phyloP scores from a whole-genome alignment of 345 rosid genomes.

The Alliaria petiolata region DNA sequence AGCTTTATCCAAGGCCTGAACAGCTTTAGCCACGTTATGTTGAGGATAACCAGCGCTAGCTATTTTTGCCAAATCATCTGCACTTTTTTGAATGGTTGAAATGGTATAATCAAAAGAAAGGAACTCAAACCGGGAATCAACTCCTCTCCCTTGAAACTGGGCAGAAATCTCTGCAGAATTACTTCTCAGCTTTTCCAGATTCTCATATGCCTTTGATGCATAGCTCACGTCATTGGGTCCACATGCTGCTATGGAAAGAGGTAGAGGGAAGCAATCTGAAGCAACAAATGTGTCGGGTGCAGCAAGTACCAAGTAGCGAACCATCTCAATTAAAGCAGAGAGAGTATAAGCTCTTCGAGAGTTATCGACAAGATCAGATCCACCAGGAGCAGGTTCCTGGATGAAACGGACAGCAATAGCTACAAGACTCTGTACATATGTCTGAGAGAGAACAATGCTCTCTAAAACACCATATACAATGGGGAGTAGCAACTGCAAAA shows the following conservation, averaged over 20 bases:
- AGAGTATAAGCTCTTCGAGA: slow-evolving; percentile 90
- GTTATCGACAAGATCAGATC: slow-evolving; percentile 93
- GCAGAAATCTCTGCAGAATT: slow-evolving; percentile 45
- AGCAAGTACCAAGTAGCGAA: slow-evolving; percentile 80
- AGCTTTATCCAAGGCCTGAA: slow-evolving; percentile 87
- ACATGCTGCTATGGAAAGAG: slow-evolving; percentile 64
- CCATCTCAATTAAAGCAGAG: slow-evolving; percentile 88
- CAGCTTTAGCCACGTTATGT: slow-evolving; percentile 77
- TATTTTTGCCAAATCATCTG: slow-evolving; percentile 75
- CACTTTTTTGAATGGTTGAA: slow-evolving; percentile 65
- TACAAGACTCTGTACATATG: slow-evolving; percentile 74
- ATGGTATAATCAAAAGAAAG: slow-evolving; percentile 66
- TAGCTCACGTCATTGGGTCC: slow-evolving; percentile 63
- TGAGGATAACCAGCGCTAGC: slow-evolving; percentile 65
- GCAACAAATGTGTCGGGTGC: slow-evolving; percentile 97
- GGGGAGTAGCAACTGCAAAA: slow-evolving; percentile 83
- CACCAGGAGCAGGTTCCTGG: slow-evolving; percentile 83
- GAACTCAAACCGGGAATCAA: slow-evolving; percentile 73
- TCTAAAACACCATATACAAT: slow-evolving; percentile 85
- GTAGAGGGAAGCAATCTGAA: slow-evolving; percentile 92
- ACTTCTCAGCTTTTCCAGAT: slow-evolving; percentile 55
- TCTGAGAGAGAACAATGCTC: slow-evolving; percentile 77
- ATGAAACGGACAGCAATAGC: slow-evolving; percentile 77
- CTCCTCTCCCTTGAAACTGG: slow-evolving; percentile 54
- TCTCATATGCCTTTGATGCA: slow-evolving; percentile 66